phyloP scores from a whole-genome alignment of 306 rosid species.

The Trichosanthes cucumerina region DNA sequence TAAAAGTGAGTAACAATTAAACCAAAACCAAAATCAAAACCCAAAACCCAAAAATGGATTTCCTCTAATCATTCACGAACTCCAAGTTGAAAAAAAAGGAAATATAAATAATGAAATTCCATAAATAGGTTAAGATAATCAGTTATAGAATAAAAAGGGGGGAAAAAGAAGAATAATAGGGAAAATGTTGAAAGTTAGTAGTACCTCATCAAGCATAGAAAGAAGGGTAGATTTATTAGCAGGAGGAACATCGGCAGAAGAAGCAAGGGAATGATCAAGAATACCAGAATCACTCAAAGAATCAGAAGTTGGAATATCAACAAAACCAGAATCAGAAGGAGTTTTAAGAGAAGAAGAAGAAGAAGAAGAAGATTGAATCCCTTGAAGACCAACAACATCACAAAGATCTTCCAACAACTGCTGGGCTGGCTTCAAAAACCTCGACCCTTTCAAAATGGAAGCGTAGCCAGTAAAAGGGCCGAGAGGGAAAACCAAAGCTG shows the following conservation, averaged over 20 bases:
- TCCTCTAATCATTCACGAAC: neutral
- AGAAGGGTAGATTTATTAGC: constrained; percentile 47
- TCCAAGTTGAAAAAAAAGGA: neutral
- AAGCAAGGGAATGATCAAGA: constrained; percentile 15
- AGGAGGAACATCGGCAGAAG: constrained; percentile 22
- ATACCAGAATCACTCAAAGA: constrained; percentile 14
- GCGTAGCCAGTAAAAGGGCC: constrained; percentile 71
- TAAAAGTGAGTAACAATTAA: neutral
- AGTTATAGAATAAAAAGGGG: no score
- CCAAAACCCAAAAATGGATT: no score
- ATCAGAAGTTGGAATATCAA: constrained; percentile 36
- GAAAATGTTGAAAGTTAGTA: neutral
- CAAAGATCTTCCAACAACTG: constrained; percentile 58
- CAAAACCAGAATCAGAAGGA: constrained; percentile 25
- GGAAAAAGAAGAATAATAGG: no score
- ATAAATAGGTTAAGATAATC: neutral
- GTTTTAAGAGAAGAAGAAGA: neutral
- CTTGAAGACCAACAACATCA: constrained; percentile 25
- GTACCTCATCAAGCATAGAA: constrained; percentile 78
- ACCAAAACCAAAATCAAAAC: no score
- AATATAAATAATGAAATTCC: no score
- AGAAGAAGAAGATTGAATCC: constrained; percentile 13
- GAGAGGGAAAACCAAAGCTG: neutral
- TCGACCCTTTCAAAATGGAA: constrained; percentile 61
- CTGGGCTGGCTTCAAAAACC: constrained; percentile 70